phyloP scores from a whole-genome alignment of 495 filamentous ascomycete species.

The Penicillium paradoxum region DNA sequence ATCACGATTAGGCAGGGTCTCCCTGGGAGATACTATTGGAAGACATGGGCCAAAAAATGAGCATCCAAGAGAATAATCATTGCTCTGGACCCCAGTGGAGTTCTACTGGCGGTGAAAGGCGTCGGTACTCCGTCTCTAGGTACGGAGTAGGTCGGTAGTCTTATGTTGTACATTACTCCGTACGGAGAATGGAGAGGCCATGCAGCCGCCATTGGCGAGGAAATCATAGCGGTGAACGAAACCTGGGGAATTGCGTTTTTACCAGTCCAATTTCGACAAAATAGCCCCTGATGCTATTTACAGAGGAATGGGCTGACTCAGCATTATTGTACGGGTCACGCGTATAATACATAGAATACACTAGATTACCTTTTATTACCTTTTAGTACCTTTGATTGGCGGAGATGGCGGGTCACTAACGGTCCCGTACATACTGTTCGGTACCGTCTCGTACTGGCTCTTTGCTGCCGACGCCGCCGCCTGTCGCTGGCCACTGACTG shows the following conservation, averaged over 20 bases:
- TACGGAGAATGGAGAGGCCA: not conserved
- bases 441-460: not conserved
- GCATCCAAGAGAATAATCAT: not conserved
- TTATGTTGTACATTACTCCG: not conserved
- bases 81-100: constrained; percentile 10
- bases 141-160: too few species aligned
- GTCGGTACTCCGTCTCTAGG: not conserved
- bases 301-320: constrained; percentile 8
- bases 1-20: not conserved
- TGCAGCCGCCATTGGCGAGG: constrained; percentile 7
- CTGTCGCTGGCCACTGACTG: constrained; percentile 8
- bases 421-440: not conserved
- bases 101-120: constrained; percentile 7
- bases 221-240: not conserved
- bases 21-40: not conserved
- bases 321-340: not conserved
- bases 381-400: too few species aligned
- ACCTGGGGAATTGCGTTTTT: not conserved
- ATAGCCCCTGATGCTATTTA: not conserved
- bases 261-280: not conserved
- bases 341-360: too few species aligned
- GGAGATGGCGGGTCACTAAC: too few species aligned
- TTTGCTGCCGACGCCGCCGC: not conserved
- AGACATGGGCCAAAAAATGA: not conserved
- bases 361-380: too few species aligned